Conservation (phyloP, 2,329 filamentous ascomycete species). For the Aspergillus quadricinctus region DNA sequence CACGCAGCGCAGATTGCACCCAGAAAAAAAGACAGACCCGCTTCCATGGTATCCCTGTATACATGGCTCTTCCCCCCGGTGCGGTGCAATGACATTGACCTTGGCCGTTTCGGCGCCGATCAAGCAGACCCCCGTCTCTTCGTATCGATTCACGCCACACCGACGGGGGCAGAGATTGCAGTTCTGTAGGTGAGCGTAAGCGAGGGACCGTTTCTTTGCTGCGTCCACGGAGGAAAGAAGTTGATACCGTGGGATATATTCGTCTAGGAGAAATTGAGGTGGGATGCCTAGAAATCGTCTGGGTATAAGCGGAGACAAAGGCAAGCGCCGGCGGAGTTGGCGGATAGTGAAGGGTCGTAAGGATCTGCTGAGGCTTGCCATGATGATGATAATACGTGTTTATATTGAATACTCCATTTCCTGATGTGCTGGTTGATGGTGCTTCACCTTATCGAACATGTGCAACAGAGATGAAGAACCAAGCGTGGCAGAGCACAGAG, state of each 20-base stretch:
- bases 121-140: conserved; percentile 72
- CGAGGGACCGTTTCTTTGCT: conserved; percentile 66
- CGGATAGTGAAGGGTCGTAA: neutral
- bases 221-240: conserved; percentile 64
- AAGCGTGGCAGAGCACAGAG: neutral
- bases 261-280: conserved; percentile 65
- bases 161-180: conserved; percentile 77
- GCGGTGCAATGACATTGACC: conserved; percentile 79
- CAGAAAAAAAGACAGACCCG: conserved; percentile 76
- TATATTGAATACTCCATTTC: neutral
- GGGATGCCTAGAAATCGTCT: conserved; percentile 48
- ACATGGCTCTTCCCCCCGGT: conserved; percentile 81
- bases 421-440: neutral
- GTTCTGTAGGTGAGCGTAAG: conserved; percentile 69
- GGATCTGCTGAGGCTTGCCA: conserved; percentile 7
- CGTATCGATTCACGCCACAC: conserved; percentile 76
- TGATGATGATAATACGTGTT: neutral
- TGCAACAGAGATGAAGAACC: neutral
- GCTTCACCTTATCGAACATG: neutral
- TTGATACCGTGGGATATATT: conserved; percentile 70
- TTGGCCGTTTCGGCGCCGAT: conserved; percentile 69
- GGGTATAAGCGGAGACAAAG: conserved; percentile 5
- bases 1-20: conserved; percentile 70
- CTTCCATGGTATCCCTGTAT: conserved; percentile 78
- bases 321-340: neutral